Evolutionary conservation across 345 rosid genomes (phyloP).

Genomic region (Ceriops tagal): DNA sequence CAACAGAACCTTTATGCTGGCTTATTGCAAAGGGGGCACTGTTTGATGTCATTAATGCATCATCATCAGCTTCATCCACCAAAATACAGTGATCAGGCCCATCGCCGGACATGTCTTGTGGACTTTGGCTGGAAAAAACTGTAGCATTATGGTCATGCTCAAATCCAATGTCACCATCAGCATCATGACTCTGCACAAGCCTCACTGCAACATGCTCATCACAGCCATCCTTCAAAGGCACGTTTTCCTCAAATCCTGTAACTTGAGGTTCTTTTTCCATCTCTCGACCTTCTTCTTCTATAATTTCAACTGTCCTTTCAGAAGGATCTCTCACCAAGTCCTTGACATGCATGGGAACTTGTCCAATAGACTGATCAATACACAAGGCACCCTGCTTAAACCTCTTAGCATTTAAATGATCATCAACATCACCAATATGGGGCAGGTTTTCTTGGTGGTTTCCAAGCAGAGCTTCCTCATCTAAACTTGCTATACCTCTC

Average conservation of each 20-base stretch:
- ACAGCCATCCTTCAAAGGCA: conserved; percentile 16
- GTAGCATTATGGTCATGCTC: conserved; percentile 7
- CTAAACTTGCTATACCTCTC: conserved; percentile 31
- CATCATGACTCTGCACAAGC: conserved; percentile 13
- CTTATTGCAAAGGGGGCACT: conserved; percentile 8
- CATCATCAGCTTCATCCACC: conserved; percentile 16
- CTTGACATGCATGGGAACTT: background rate
- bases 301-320: conserved; percentile 7
- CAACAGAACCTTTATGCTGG: conserved; percentile 1
- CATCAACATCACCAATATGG: conserved; percentile 6
- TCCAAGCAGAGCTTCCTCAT: conserved; percentile 17
- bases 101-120: conserved; percentile 7
- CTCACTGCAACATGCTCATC: conserved; percentile 15
- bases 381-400: conserved; percentile 23
- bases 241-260: conserved; percentile 17
- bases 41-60: conserved; percentile 15
- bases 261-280: conserved; percentile 18
- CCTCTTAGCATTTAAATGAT: conserved; percentile 30
- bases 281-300: conserved; percentile 10
- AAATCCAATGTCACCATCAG: conserved; percentile 11
- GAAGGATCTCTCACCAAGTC: conserved; percentile 12
- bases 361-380: conserved; percentile 8
- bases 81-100: background rate
- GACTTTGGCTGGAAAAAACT: background rate
- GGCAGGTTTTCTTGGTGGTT: conserved; percentile 7